Percentiles rank a stretch among this genome's conserved stretches.
Conservation (phyloP, 1,284 basidiomycete genomes). For the Rhodofomes roseus region DNA sequence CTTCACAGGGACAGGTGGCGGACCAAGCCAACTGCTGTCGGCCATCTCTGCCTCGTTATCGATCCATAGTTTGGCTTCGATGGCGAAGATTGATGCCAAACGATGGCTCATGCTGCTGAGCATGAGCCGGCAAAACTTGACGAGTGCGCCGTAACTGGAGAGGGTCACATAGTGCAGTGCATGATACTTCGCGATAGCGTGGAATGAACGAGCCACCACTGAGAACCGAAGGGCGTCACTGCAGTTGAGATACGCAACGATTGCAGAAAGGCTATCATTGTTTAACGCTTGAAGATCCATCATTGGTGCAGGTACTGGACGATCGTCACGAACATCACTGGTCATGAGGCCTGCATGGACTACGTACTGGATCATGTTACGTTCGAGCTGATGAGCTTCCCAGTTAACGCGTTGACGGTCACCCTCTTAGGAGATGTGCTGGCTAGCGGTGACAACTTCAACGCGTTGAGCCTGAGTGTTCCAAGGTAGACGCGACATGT, state of each 20-base stretch:
- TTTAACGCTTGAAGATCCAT: neutral
- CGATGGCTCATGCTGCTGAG: neutral
- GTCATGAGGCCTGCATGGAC: no score
- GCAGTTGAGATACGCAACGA: neutral
- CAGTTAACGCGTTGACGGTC: no score
- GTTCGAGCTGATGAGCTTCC: no score
- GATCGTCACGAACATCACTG: no score
- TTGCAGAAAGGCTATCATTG: neutral
- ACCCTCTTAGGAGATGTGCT: no score
- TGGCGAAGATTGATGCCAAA: neutral
- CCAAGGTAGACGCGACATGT: no score
- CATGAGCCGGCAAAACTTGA: neutral
- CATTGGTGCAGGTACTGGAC: no score
- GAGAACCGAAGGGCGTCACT: neutral
- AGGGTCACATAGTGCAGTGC: neutral
- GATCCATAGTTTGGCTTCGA: neutral
- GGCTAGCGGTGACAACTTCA: no score
- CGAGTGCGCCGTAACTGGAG: neutral
- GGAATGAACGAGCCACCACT: neutral
- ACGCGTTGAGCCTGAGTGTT: no score
- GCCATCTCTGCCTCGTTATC: neutral
- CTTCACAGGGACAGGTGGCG: neutral
- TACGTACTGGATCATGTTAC: no score
- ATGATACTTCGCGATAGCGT: neutral
- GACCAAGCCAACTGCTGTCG: neutral